Evolutionary conservation across 129 eudicot genomes (phyloP).

Genomic region (Ambrosia artemisiifolia): DNA sequence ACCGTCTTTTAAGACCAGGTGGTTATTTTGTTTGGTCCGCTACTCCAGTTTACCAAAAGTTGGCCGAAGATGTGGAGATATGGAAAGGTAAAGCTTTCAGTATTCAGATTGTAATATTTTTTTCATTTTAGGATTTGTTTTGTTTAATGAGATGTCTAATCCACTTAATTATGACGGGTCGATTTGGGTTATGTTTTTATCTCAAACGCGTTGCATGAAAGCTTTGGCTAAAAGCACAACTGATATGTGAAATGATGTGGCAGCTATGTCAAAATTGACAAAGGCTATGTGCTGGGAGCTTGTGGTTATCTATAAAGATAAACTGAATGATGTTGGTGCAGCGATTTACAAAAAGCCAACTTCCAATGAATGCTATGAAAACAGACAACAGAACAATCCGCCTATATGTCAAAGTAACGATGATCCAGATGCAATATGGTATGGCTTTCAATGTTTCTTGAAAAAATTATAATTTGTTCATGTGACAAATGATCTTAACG

Average conservation of each 20-base stretch:
- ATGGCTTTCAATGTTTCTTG: neutral
- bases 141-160: neutral
- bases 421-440: slow-evolving; percentile 38
- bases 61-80: slow-evolving; percentile 42
- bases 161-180: neutral
- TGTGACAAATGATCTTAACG: neutral
- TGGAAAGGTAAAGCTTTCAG: slow-evolving; percentile 45
- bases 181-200: neutral
- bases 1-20: slow-evolving; percentile 58
- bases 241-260: slow-evolving; percentile 19
- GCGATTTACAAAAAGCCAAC: slow-evolving; percentile 37
- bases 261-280: slow-evolving; percentile 53
- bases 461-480: no score
- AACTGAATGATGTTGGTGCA: slow-evolving; percentile 37
- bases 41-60: slow-evolving; percentile 51
- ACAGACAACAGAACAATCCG: slow-evolving; percentile 23
- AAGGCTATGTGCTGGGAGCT: slow-evolving; percentile 59
- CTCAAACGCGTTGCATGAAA: neutral
- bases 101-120: neutral
- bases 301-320: slow-evolving; percentile 34
- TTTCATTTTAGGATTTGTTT: neutral
- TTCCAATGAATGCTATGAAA: slow-evolving; percentile 29
- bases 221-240: neutral
- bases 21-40: slow-evolving; percentile 72
- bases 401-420: slow-evolving; percentile 25